Base-by-base conservation (phyloP, 345 rosid species). In the Psidium guajava region DNA sequence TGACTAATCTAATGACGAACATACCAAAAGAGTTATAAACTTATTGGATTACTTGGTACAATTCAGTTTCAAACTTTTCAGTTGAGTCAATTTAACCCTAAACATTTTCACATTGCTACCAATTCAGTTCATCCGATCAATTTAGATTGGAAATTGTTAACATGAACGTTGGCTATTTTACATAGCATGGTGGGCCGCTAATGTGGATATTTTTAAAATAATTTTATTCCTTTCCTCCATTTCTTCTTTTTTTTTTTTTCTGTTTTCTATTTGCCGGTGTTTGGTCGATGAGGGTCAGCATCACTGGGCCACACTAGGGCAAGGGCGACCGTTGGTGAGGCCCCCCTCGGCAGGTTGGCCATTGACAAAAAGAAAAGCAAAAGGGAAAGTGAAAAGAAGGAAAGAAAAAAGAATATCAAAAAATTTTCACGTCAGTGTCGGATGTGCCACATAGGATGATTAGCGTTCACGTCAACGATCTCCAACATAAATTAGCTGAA, bases 171-270 rank as follows among this genome's bases (percentile, higher is more conserved):
- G 21, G 9, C 5, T 2, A 0, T 61, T 32, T 3, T 27, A 61
- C 1, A 8, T 14, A 0, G 5, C 5, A 61, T 0, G 1, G 16
- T 28, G 3, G 3, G 54, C 5, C 6, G 6, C 20, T 6, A 6
- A 59, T 13, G 73, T 59, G 15, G 3, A 13, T 13, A 13, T n/a
- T 13, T 59, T 59, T 59, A n/a, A n/a, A 3, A 28, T 11, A 50
- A 11, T 61, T 59, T 59, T 59, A 2, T 58, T 27, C 4, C 5
- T 58, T 27, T 61, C n/a, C n/a, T n/a, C n/a, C n/a, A n/a, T n/a
- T n/a, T n/a, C n/a, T n/a, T n/a, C n/a, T 61, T 15, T 42, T 1
- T 2, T 61, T 28, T 27, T 14, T 4, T 28, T 8, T 6, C 2
- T 2, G 2, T 13, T 13, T 55, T 55, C 25, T 1, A 21, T 56